These are phyloP conservation scores for Protomyces inouyei DNA, from an alignment of 1,139 yeast genomes.

Conservation along the genomic window DNA sequence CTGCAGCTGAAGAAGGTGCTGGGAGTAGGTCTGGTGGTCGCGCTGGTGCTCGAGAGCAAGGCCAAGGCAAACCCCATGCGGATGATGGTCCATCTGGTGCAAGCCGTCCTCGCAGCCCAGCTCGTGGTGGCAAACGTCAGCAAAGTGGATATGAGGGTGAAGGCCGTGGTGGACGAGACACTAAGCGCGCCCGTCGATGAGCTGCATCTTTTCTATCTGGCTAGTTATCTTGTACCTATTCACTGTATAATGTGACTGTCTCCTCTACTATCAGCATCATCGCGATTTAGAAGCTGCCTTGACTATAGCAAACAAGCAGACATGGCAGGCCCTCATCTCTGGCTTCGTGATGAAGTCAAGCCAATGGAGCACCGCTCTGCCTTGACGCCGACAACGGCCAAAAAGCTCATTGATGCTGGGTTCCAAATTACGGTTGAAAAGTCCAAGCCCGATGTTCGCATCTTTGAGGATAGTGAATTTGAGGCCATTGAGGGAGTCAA, in stretches of 20 bases:
- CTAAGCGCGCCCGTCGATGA: neutral
- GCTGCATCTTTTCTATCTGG: neutral
- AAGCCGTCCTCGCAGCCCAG: neutral
- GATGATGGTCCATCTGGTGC: neutral
- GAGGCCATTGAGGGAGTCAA: slow-evolving; percentile 64
- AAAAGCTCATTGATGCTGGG: slow-evolving; percentile 78
- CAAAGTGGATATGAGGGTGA: neutral
- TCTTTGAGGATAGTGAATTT: slow-evolving; percentile 71
- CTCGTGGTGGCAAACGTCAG: neutral
- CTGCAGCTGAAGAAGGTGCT: no score
- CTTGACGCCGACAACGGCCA: slow-evolving; percentile 84
- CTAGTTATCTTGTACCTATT: neutral
- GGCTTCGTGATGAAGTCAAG: slow-evolving; percentile 89
- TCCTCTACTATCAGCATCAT: neutral
- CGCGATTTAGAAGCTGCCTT: neutral
- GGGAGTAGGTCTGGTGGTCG: neutral
- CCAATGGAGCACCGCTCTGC: slow-evolving; percentile 97
- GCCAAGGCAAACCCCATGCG: neutral
- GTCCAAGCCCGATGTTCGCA: slow-evolving; percentile 61
- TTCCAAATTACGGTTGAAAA: slow-evolving; percentile 84
- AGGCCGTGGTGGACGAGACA: neutral
- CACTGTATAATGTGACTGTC: neutral
- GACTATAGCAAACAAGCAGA: neutral
- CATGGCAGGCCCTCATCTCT: slow-evolving; percentile 42
- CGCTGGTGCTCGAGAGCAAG: neutral